A percentile compares a stretch with the other conserved stretches of the same genome.
phyloP scores from a whole-genome alignment of 441 rosid genomes.

The Corymbia calophylla region DNA sequence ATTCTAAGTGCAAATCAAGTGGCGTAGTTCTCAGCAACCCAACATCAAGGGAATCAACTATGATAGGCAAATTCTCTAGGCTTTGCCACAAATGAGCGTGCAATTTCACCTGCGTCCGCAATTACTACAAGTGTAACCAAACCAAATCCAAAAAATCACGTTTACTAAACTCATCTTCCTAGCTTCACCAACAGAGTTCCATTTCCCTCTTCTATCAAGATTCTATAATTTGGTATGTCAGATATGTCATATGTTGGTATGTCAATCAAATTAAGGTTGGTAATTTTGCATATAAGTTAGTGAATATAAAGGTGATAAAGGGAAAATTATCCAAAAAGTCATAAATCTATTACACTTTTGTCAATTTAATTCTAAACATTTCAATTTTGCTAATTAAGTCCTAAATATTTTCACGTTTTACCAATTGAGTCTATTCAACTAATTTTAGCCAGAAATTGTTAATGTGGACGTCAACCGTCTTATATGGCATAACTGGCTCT shows the following conservation, averaged over 20 bases:
- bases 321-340: too few species aligned
- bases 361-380: rapidly evolving
- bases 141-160: neutral
- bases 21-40: neutral
- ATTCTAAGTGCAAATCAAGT: neutral
- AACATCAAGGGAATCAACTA: neutral
- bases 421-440: too few species aligned
- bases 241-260: too few species aligned
- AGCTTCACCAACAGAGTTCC: neutral
- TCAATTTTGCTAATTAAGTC: too few species aligned
- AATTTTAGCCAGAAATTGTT: too few species aligned
- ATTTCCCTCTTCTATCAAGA: too few species aligned
- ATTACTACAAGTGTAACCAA: neutral
- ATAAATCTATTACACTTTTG: too few species aligned
- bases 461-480: rapidly evolving
- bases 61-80: neutral
- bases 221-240: neutral
- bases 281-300: too few species aligned
- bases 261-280: too few species aligned
- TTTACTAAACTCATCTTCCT: neutral
- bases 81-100: neutral
- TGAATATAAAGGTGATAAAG: too few species aligned
- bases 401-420: too few species aligned
- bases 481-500: too few species aligned
- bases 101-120: slow-evolving; percentile 31